These are phyloP conservation scores for Aspergillus incahuasiensis DNA, from an alignment of 495 filamentous ascomycete genomes.

Conservation along the genomic window DNA sequence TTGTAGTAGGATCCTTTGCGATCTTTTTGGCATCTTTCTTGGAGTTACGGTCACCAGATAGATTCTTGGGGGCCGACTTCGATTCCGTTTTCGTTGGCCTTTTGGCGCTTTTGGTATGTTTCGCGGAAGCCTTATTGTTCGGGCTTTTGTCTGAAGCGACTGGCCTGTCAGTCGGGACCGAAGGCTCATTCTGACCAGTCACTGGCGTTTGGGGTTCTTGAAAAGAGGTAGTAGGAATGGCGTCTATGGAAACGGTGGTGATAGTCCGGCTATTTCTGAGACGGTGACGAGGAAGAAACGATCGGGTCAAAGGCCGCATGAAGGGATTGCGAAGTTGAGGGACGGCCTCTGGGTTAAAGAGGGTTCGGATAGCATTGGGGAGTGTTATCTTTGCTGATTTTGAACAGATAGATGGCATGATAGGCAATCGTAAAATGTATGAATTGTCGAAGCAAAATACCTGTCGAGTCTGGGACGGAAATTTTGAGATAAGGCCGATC, in stretches of 20 bases:
- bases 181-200: background rate
- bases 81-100: background rate
- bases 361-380: slow-evolving; percentile 4
- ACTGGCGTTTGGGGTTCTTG: background rate
- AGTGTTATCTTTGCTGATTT: slow-evolving; percentile 17
- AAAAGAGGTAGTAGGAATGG: background rate
- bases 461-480: background rate
- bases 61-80: background rate
- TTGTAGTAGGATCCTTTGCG: slow-evolving; percentile 8
- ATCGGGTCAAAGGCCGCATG: slow-evolving; percentile 1
- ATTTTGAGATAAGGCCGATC: background rate
- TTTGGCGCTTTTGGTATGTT: background rate
- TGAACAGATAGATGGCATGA: slow-evolving; percentile 22
- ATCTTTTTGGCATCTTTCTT: slow-evolving; percentile 7
- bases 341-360: slow-evolving; percentile 23
- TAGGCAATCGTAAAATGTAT: background rate
- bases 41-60: background rate
- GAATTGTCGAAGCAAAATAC: background rate
- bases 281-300: slow-evolving; percentile 2
- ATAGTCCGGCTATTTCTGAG: background rate
- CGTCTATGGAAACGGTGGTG: background rate
- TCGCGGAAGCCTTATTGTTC: background rate
- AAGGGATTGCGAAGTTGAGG: background rate
- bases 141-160: background rate
- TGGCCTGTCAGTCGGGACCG: background rate